Percentiles rank a stretch among this genome's conserved stretches.
phyloP scores from a whole-genome alignment of 805 yeast species.

The Metschnikowia gruessii region DNA sequence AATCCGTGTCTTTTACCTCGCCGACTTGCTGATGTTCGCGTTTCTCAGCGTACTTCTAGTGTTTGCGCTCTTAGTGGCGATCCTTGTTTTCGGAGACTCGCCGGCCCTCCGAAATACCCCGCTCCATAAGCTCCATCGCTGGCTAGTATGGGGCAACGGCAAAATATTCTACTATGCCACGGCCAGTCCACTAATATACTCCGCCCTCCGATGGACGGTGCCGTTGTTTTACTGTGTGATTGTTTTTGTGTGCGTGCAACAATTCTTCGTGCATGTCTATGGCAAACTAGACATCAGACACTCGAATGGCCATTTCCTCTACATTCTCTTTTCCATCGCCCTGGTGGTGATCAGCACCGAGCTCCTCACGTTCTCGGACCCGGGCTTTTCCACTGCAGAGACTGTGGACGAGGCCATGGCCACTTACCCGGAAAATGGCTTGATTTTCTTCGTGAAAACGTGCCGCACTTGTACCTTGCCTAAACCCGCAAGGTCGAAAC shows the following conservation, averaged over 20 bases:
- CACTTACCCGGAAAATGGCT: conserved; percentile 42
- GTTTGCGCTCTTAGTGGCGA: conserved; percentile 20
- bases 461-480: conserved; percentile 48
- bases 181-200: conserved; percentile 7
- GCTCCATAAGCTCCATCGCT: conserved; percentile 25
- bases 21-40: conserved; percentile 10
- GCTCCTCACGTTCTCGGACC: conserved; percentile 40
- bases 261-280: conserved; percentile 32
- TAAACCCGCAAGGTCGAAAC: conserved; percentile 64
- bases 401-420: conserved; percentile 13
- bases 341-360: conserved; percentile 35
- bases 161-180: conserved; percentile 5
- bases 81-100: conserved; percentile 48
- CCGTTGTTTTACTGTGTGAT: conserved; percentile 42
- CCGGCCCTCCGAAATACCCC: conserved; percentile 40
- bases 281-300: conserved; percentile 13
- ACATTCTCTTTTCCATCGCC: conserved; percentile 32
- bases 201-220: conserved; percentile 40
- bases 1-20: too few relatives aligned
- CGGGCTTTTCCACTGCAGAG: conserved; percentile 35
- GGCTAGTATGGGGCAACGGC: conserved; percentile 9
- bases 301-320: conserved; percentile 12
- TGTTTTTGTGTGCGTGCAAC: conserved; percentile 32
- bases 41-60: conserved; percentile 6
- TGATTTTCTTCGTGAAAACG: conserved; percentile 49